Evolutionary conservation across 2,329 filamentous ascomycete genomes (phyloP).

Genomic region (Phoma herbarum): DNA sequence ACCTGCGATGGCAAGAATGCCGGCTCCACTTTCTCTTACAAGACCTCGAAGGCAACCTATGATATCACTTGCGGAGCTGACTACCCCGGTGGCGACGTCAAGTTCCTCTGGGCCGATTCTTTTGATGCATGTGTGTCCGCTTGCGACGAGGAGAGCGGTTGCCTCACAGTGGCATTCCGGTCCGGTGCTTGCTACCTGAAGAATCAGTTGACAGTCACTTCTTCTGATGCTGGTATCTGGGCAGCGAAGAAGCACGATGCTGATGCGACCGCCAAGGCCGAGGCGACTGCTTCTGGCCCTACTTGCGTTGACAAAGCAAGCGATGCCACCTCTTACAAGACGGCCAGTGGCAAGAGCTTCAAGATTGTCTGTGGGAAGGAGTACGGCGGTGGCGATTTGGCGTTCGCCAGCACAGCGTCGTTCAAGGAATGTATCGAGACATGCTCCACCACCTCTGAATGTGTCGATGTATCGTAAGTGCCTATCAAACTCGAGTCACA

Average conservation of each 20-base stretch:
- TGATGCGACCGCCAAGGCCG: background rate
- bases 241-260: background rate
- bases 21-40: background rate
- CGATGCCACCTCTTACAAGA: background rate
- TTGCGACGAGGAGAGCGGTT: background rate
- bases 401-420: background rate
- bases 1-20: background rate
- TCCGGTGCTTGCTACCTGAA: background rate
- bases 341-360: background rate
- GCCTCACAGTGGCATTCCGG: background rate
- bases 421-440: background rate
- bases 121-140: background rate
- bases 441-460: background rate
- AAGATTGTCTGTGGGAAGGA: background rate
- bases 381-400: background rate
- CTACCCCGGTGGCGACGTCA: background rate
- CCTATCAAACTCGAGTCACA: too few species aligned
- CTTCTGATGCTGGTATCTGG: background rate
- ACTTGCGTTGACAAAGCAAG: background rate
- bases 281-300: background rate
- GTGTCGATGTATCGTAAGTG: background rate
- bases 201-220: background rate
- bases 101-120: background rate
- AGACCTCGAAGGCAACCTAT: background rate
- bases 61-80: background rate